These are phyloP conservation scores for Aureobasidium uvarum DNA, from an alignment of 2,329 filamentous ascomycete species.

Conservation along the genomic window DNA sequence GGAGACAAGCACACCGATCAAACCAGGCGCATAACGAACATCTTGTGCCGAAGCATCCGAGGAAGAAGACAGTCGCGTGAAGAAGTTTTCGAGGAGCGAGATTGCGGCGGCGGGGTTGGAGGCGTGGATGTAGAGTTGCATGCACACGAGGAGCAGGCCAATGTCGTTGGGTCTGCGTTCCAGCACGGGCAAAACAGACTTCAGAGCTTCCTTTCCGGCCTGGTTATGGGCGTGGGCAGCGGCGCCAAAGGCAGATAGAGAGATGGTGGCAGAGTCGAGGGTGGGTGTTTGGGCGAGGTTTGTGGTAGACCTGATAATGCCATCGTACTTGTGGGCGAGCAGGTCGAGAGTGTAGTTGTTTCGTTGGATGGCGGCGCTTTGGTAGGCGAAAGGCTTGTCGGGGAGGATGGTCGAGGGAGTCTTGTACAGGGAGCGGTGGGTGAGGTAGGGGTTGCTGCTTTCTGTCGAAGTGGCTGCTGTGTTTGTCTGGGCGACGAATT, in stretches of 20 bases:
- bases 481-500: conserved; percentile 67
- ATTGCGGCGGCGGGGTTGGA: conserved; percentile 73
- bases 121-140: conserved; percentile 74
- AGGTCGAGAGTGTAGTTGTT: conserved; percentile 66
- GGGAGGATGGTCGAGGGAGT: conserved; percentile 54
- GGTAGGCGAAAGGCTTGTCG: conserved; percentile 70
- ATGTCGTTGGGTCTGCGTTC: conserved; percentile 75
- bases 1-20: conserved; percentile 75
- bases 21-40: conserved; percentile 76
- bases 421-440: conserved; percentile 60
- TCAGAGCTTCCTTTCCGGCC: conserved; percentile 66
- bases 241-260: conserved; percentile 65
- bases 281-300: conserved; percentile 48
- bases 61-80: conserved; percentile 67
- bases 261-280: conserved; percentile 46
- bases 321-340: conserved; percentile 64
- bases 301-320: conserved; percentile 58
- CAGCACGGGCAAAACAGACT: conserved; percentile 65
- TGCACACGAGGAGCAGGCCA: conserved; percentile 73
- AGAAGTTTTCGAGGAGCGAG: conserved; percentile 70
- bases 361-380: conserved; percentile 59
- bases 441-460: conserved; percentile 64
- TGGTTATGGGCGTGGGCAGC: conserved; percentile 67
- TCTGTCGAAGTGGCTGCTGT: conserved; percentile 49
- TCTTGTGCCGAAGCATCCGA: conserved; percentile 59